These are phyloP conservation scores for Orbilia oligospora DNA, from an alignment of 2,329 filamentous ascomycete species.

Conservation along the genomic window DNA sequence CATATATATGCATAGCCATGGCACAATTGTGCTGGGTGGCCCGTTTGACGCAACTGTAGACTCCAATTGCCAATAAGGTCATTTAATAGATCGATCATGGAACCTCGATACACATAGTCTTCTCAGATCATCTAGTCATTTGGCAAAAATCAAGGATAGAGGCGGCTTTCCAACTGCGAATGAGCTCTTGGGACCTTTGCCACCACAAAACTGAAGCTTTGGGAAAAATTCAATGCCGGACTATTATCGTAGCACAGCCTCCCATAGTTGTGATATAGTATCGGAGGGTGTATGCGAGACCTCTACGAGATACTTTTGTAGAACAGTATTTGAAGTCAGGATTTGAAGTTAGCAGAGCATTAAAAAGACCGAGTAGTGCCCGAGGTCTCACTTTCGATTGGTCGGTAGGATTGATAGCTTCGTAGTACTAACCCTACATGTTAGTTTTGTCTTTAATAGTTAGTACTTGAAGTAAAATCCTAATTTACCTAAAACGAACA, in stretches of 20 bases:
- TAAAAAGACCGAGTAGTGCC: conserved; percentile 19
- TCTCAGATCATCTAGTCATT: background rate
- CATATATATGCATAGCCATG: no score
- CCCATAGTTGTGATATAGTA: background rate
- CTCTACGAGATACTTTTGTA: background rate
- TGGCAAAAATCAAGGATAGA: background rate
- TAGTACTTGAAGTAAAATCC: conserved; percentile 5
- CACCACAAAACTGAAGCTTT: background rate
- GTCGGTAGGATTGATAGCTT: background rate
- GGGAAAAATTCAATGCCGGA: background rate
- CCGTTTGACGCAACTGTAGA: background rate
- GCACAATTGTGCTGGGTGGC: no score
- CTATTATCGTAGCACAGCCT: conserved; percentile 1
- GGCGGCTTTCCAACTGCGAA: background rate
- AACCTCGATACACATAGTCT: no score
- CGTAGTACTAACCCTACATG: conserved; percentile 5
- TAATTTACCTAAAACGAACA: conserved; percentile 15
- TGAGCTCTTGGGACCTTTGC: background rate
- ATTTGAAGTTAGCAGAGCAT: background rate
- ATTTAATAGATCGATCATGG: no score
- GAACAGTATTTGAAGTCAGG: background rate
- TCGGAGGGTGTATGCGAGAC: background rate
- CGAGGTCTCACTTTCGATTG: background rate
- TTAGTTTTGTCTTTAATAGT: conserved; percentile 16
- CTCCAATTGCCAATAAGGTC: no score